Base-by-base conservation (phyloP, 2,329 filamentous ascomycete species). In the Fusarium metavorans region DNA sequence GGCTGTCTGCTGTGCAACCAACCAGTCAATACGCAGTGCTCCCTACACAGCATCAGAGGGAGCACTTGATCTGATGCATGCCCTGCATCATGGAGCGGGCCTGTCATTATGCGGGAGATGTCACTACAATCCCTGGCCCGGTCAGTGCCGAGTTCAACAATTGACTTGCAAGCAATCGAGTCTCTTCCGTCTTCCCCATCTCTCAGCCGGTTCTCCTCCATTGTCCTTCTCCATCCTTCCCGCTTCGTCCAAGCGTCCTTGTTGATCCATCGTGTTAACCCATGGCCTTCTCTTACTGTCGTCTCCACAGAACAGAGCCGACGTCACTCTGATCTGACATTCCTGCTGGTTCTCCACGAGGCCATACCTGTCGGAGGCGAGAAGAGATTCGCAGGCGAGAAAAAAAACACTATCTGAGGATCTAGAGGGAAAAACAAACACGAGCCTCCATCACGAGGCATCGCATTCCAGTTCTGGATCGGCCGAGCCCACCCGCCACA, bases 371-470 rank as follows among this genome's bases (percentile, higher is more conserved):
- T 32, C 9, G 14, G 50, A 58, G 50, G 50, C 56, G 37, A 56
- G 35, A 23, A 67, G 37, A 41, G 20, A 41, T 50, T 27, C 8
- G 9, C 23, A 48, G 43, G 20, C 45, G 45, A 52, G 48, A 52
- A 52, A 30, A 50, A 45, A 45, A 50, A 50, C 10, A 35, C 61
- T 20, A 43, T 35, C 34, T 23, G 39, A 39, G 23, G 23, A 37
- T 52, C 43, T 54, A 37, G 13, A 25, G 18, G 43, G 56, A 20
- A 30, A 61, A 23, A 56, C 43, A 67, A 67, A 72, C 57, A 73
- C 66, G 69, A 73, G 63, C 61, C 50, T 43, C 60, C 4, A 67
- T 72, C 71, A 76, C 73, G 73, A 76, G 73, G 59, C 48, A 23
- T 59, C 43, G 27, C 67, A 54, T 54, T 18, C 60, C 69, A 67